Evolutionary conservation across 2,329 filamentous ascomycete genomes (phyloP).

Genomic region (Fusarium guadeloupense): DNA sequence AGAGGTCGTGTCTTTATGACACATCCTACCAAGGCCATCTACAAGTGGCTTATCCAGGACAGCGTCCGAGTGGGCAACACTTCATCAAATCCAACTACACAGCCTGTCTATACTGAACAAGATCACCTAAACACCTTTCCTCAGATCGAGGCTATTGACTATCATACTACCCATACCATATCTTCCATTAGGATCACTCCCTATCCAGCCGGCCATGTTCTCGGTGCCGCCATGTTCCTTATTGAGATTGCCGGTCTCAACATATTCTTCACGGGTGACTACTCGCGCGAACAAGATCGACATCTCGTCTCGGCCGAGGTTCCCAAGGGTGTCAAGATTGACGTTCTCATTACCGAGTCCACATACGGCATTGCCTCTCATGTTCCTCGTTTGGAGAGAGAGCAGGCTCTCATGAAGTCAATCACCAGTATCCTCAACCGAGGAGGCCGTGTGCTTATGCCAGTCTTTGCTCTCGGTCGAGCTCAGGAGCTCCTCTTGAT

Average conservation of each 20-base stretch:
- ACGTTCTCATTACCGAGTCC: slow-evolving; percentile 96
- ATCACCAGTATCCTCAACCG: slow-evolving; percentile 91
- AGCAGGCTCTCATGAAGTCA: slow-evolving; percentile 93
- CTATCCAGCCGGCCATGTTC: slow-evolving; percentile 96
- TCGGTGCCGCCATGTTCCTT: slow-evolving; percentile 97
- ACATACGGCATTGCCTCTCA: slow-evolving; percentile 97
- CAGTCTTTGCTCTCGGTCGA: slow-evolving; percentile 92
- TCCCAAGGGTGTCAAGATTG: slow-evolving; percentile 87
- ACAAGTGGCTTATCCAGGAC: slow-evolving; percentile 99
- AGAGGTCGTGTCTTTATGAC: slow-evolving; percentile 98
- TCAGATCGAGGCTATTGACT: slow-evolving; percentile 96
- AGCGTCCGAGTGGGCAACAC: slow-evolving; percentile 88
- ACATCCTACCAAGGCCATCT: slow-evolving; percentile 98
- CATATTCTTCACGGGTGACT: slow-evolving; percentile 97
- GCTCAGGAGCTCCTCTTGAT: slow-evolving; percentile 95
- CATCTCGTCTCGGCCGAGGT: slow-evolving; percentile 95
- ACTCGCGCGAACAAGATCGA: slow-evolving; percentile 93
- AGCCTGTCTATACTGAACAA: slow-evolving; percentile 92
- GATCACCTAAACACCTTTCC: slow-evolving; percentile 95
- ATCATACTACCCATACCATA: slow-evolving; percentile 96
- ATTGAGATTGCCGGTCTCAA: slow-evolving; percentile 97
- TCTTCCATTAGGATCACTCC: slow-evolving; percentile 96
- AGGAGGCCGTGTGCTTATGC: slow-evolving; percentile 91
- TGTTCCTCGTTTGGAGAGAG: slow-evolving; percentile 87
- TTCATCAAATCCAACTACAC: slow-evolving; percentile 68